These are phyloP conservation scores for Claviceps purpurea DNA, from an alignment of 2,329 filamentous ascomycete species.

Conservation along the genomic window DNA sequence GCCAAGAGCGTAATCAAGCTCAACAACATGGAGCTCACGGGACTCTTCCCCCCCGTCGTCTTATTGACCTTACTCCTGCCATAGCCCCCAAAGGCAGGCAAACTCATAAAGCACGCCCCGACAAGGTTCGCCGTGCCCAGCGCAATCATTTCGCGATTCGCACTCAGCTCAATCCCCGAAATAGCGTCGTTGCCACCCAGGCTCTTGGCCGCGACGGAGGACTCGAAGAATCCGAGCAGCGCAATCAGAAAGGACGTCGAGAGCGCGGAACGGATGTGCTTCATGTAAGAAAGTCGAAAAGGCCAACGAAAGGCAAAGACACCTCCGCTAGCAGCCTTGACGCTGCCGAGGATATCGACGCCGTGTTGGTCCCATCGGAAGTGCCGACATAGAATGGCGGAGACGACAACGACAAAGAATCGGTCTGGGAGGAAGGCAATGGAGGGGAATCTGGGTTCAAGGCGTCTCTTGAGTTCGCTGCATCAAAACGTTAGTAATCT, in stretches of 20 bases:
- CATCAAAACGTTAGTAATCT: background rate
- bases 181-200: conserved; percentile 59
- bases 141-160: conserved; percentile 87
- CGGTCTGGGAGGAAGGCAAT: conserved; percentile 88
- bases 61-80: conserved; percentile 92
- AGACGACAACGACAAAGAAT: conserved; percentile 76
- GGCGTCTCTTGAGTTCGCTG: conserved; percentile 65
- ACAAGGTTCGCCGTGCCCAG: conserved; percentile 84
- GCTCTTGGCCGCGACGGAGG: conserved; percentile 88
- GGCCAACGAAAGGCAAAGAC: conserved; percentile 76
- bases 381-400: conserved; percentile 64
- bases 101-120: conserved; percentile 79
- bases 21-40: conserved; percentile 84
- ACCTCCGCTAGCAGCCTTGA: conserved; percentile 60
- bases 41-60: conserved; percentile 80
- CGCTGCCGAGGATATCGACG: conserved; percentile 69
- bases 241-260: conserved; percentile 88
- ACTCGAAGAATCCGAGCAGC: conserved; percentile 95
- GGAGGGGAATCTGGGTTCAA: conserved; percentile 66
- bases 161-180: conserved; percentile 67
- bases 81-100: conserved; percentile 93
- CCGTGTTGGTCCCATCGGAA: conserved; percentile 69
- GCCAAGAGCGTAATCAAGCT: conserved; percentile 71
- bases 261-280: conserved; percentile 74
- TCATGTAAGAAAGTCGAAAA: conserved; percentile 62